Evolutionary conservation across 805 yeast genomes (phyloP), one percentile per base, ranked within the genome.

Genomic region (Yarrowia hollandica): DNA sequence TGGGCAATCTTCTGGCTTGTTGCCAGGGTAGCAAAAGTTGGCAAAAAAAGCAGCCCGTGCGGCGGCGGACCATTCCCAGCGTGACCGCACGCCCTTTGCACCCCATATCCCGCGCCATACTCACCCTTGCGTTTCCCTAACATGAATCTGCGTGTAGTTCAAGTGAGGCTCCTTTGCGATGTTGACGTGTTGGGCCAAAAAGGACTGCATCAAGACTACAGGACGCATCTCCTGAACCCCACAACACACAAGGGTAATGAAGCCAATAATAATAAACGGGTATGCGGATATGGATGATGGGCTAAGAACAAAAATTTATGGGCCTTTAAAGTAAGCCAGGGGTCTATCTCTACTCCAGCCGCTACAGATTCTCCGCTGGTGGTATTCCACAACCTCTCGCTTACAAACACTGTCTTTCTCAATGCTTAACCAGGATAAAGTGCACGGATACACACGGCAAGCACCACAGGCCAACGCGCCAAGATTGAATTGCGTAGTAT

Each of bases 41-140:
- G n/a, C n/a, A n/a, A n/a, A n/a, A n/a, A n/a, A n/a, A n/a, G n/a
- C n/a, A n/a, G n/a, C n/a, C n/a, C n/a, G n/a, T n/a, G n/a, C n/a
- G n/a, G n/a, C n/a, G n/a, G n/a, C n/a, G n/a, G n/a, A n/a, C n/a
- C n/a, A n/a, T n/a, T n/a, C n/a, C n/a, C n/a, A n/a, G 9, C 42
- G 42, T 37, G 28, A 21, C 25, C 5, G n/a, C n/a, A n/a, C n/a
- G n/a, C n/a, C n/a, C n/a, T n/a, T n/a, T n/a, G n/a, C n/a, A n/a
- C 26, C 23, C 26, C 12, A 14, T 12, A 1, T n/a, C 26, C n/a
- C 21, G 21, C 6, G 12, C 18, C 15, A 3, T 23, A 22, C 55
- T 48, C 55, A 48, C 55, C 55, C 55, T 48, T 48, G 55, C 55
- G 55, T 48, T 48, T 48, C 31, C 55, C 55, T 33, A 48, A 48